Evolutionary conservation across 805 yeast genomes (phyloP), one percentile per base, ranked within the genome.

Genomic region (Starmerella khaoyaiensis): DNA sequence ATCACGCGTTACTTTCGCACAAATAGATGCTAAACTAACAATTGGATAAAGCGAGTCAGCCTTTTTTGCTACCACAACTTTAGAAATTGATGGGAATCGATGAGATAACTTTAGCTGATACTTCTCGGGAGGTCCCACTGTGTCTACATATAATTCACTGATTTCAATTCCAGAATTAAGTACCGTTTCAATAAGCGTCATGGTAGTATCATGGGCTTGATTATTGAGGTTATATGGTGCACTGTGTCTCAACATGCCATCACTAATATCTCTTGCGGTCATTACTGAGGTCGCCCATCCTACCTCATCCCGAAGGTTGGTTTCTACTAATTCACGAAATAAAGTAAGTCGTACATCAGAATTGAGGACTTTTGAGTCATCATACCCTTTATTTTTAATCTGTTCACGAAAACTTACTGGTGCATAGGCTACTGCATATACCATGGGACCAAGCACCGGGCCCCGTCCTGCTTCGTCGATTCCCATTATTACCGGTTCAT

Each of bases 391-490:
- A 22, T 67, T 60, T 19, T 69, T 67, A 35, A 78, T 65, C 15
- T 66, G 54, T 1, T 68, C 45, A 45, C 56, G 42, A 60, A 71
- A 79, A 0, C 61, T 56, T 33, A 68, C 65, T 10, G 75, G 58
- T 45, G 93, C 76, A 54, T 83, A 90, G 3, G 90, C 75, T 5
- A 83, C 64, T 3, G 94, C 94, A 53, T 90, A 90, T 2, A 90
- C 98, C 98, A 90, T 90, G 0, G 97, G 93, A 0, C 98, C 98
- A 28, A 93, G 52, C 0, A 93, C 96, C 0, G 99, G 99, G 0
- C 99, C 99, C 47, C 99, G 68, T 1, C 99, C 99, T 0, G 99
- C 99, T 56, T 90, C 99, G 57, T 90, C 99, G 1, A 90, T 94
- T 1, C 99, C 99, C 9, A 90, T 58, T 7, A 76, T 66, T 14